Evolutionary conservation across 202 grass and related monocot genomes (phyloP).

Genomic region (Panicum virgatum): DNA sequence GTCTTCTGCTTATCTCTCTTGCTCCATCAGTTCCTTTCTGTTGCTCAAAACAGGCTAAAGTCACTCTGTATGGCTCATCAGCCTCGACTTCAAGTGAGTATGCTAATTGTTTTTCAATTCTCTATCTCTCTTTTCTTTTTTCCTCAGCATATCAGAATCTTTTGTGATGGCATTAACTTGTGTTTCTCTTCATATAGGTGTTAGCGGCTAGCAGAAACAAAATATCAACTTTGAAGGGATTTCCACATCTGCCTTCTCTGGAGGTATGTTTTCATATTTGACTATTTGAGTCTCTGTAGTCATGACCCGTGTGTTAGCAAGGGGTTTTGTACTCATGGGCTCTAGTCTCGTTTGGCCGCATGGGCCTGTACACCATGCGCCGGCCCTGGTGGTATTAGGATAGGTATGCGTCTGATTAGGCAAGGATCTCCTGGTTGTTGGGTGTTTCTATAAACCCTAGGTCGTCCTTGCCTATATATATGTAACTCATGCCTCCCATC

Average conservation of each 20-base stretch:
- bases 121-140: neutral
- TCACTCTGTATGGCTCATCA: conserved; percentile 84
- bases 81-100: conserved; percentile 84
- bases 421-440: no score
- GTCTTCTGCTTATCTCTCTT: conserved; percentile 39
- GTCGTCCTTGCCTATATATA: no score
- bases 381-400: no score
- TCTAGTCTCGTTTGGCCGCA: no score
- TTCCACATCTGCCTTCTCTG: conserved; percentile 85
- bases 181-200: conserved; percentile 55
- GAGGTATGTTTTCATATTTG: conserved; percentile 51
- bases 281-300: neutral
- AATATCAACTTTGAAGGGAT: conserved; percentile 92
- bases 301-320: no score
- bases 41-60: conserved; percentile 91
- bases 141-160: conserved; percentile 26
- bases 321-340: no score
- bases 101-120: conserved; percentile 19
- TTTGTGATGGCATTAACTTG: conserved; percentile 24
- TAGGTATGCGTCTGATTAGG: no score
- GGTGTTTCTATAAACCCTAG: no score
- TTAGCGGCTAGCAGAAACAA: conserved; percentile 94
- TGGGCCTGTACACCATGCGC: no score
- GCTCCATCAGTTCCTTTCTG: conserved; percentile 84
- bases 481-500: no score